Conservation (phyloP, 768 basidiomycete species). For the Botryobasidium botryosum region DNA sequence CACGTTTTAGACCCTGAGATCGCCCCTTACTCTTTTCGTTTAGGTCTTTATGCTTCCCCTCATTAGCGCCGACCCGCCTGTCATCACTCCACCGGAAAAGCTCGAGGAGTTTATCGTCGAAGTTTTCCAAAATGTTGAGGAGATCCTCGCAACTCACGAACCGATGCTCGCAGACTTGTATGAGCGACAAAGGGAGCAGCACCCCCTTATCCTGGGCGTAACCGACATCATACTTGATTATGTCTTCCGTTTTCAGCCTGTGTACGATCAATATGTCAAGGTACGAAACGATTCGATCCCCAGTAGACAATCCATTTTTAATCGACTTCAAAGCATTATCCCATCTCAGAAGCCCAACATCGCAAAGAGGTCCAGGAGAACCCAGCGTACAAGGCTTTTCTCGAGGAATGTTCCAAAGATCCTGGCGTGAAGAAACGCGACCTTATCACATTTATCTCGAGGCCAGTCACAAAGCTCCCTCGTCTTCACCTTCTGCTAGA, state of each 20-base stretch:
- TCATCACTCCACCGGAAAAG: constrained; percentile 34
- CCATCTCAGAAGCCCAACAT: constrained; percentile 67
- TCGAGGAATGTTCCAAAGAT: constrained; percentile 43
- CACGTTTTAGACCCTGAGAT: not conserved
- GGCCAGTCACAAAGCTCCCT: constrained; percentile 79
- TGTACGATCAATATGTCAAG: constrained; percentile 72
- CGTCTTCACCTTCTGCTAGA: constrained; percentile 60
- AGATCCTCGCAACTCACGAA: constrained; percentile 50
- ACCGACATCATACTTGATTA: constrained; percentile 69
- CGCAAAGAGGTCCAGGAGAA: constrained; percentile 60
- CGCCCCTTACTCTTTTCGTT: not conserved
- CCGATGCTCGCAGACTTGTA: constrained; percentile 58
- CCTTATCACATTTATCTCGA: constrained; percentile 62
- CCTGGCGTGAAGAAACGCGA: constrained; percentile 59
- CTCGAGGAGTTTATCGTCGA: constrained; percentile 53
- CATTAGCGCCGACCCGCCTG: constrained; percentile 39
- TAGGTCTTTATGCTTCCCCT: constrained; percentile 65
- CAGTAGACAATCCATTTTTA: not conserved
- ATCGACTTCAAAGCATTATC: constrained; percentile 40
- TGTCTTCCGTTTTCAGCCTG: constrained; percentile 32
- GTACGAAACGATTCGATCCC: constrained; percentile 1
- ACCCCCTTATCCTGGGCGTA: constrained; percentile 66
- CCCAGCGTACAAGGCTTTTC: constrained; percentile 44
- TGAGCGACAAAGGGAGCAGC: constrained; percentile 65
- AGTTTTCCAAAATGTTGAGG: constrained; percentile 70